These are phyloP conservation scores for Neodidymelliopsis sp. DNA, from an alignment of 2,329 filamentous ascomycete genomes.

Conservation along the genomic window DNA sequence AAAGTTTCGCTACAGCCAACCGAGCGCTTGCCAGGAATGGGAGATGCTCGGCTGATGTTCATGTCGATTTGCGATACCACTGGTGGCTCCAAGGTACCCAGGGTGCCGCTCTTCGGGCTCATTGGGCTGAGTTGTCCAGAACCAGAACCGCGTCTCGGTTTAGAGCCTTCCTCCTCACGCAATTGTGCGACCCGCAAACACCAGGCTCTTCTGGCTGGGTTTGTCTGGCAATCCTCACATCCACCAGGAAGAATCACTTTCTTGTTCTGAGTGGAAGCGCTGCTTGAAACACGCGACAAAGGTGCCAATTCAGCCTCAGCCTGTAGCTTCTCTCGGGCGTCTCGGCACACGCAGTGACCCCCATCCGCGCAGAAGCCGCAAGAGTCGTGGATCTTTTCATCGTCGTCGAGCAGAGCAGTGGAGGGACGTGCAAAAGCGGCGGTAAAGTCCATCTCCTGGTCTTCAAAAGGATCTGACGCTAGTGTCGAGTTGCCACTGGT, in stretches of 20 bases:
- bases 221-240: constrained; percentile 45
- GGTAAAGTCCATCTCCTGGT: constrained; percentile 48
- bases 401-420: constrained; percentile 29
- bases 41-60: constrained; percentile 17
- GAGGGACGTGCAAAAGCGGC: constrained; percentile 26
- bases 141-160: constrained; percentile 11
- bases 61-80: constrained; percentile 32
- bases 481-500: constrained; percentile 11
- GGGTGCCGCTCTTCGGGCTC: constrained; percentile 23
- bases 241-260: constrained; percentile 35
- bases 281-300: constrained; percentile 15
- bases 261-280: constrained; percentile 5
- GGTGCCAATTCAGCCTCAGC: constrained; percentile 23
- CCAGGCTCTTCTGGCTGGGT: constrained; percentile 46
- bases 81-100: constrained; percentile 40
- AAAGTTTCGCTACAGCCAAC: constrained; percentile 48
- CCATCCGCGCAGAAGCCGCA: constrained; percentile 47
- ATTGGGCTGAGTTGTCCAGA: no score
- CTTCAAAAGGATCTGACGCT: constrained; percentile 25
- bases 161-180: constrained; percentile 20
- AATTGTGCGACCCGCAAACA: constrained; percentile 45
- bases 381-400: constrained; percentile 26
- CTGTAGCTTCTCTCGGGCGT: constrained; percentile 22
- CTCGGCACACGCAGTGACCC: constrained; percentile 41
- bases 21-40: constrained; percentile 24